Percentiles rank a stretch among this genome's conserved stretches.
These are phyloP conservation scores for Paraconiothyrium sp. DNA, from an alignment of 2,329 filamentous ascomycete species.

Conservation along the genomic window DNA sequence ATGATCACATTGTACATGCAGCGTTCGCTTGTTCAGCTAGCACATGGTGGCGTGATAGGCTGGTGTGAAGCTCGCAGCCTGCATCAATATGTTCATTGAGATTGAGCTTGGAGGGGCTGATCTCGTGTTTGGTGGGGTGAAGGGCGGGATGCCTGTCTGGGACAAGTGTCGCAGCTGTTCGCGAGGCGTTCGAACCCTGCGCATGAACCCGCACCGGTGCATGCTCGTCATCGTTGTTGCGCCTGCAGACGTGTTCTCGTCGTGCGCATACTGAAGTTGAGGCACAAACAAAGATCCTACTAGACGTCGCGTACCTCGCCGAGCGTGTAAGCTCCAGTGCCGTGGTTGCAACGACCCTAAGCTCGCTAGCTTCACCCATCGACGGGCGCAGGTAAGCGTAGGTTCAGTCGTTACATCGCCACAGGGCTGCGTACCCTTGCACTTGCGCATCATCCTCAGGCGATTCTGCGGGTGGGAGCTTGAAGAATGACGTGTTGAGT, in stretches of 20 bases:
- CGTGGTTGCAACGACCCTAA: neutral
- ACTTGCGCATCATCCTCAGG: slow-evolving; percentile 4
- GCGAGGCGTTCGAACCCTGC: slow-evolving; percentile 11
- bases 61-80: slow-evolving; percentile 14
- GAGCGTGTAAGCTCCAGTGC: neutral
- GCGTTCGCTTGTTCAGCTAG: slow-evolving; percentile 9
- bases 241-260: slow-evolving; percentile 6
- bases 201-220: slow-evolving; percentile 4
- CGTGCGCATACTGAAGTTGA: neutral
- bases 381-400: neutral
- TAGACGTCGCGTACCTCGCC: neutral
- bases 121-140: slow-evolving; percentile 11
- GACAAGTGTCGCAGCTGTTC: slow-evolving; percentile 14
- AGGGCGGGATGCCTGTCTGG: slow-evolving; percentile 17
- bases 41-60: slow-evolving; percentile 32
- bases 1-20: slow-evolving; percentile 7
- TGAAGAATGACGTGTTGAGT: slow-evolving; percentile 28
- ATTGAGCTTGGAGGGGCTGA: slow-evolving; percentile 27
- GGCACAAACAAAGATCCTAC: neutral
- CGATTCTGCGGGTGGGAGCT: slow-evolving; percentile 6
- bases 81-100: slow-evolving; percentile 27
- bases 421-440: slow-evolving; percentile 17
- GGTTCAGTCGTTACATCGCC: slow-evolving; percentile 2
- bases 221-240: slow-evolving; percentile 26
- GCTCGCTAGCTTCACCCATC: slow-evolving; percentile 8